Base-by-base conservation (phyloP, 257 asterid genomes). In the Rubia yunnanensis region DNA sequence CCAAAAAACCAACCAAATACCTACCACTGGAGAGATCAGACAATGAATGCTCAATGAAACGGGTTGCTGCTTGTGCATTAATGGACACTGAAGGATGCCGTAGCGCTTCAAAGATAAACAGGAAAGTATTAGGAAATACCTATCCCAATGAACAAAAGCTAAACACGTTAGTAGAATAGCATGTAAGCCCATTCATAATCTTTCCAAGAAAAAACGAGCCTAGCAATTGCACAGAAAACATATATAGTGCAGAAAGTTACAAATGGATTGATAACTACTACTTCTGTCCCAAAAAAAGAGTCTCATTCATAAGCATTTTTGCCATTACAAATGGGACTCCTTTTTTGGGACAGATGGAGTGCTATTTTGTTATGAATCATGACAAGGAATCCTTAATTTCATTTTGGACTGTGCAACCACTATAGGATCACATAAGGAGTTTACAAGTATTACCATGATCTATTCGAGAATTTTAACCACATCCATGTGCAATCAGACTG, bases 1-100 rank as follows among this genome's bases (percentile, higher is more conserved):
- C 39, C n/a, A 27, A 60, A 48, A 23, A 62, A 66, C 59, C 27
- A 68, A 73, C 60, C 48, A n/a, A 71, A 52, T 72, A 74, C 71
- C 30, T 81, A 94, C 99, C 89, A 41, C 77, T 58, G 70, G 97
- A 81, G 73, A 94, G 95, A 83, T 94, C 92, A 31, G 99, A 91
- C 74, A 94, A 78, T 32, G 99, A 90, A 81, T 90, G 99, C 80
- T 82, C 95, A 34, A 94, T 88, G 77, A 94, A 86, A 32, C 99
- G 91, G 70, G 97, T 72, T 5, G 96, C 99, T 55, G 94, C 97
- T 63, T 70, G 83, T 50, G 91, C 57, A 77, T 94, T 90, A 38
- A 94, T 68, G 80, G 85, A 82, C 56, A 83, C 80, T 63, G 96
- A 88, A 58, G 97, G 99, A 26, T 92, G 84, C 74, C 83, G 65